Base-by-base conservation (phyloP, 257 asterid species). In the Rhazya stricta region DNA sequence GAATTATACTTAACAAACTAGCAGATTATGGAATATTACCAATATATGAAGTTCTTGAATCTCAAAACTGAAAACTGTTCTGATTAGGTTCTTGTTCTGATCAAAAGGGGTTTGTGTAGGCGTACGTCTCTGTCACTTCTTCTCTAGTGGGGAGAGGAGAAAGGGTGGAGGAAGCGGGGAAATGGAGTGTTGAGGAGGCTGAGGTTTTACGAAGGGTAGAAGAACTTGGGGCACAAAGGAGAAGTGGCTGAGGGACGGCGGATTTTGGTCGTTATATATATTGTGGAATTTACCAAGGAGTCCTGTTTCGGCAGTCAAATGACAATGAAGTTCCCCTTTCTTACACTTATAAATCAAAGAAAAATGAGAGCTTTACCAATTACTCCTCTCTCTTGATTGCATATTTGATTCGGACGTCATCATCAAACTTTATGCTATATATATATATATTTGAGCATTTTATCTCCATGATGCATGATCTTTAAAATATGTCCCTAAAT, bases 211-310 rank as follows among this genome's bases (percentile, higher is more conserved):
- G 25, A 65, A 36, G 71, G 70, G 50, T 66, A 21, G 70, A 66
- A 66, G 70, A 66, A 66, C n/a, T 63, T 63, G 69, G 69, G 71
- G 70, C n/a, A 34, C 4, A 66, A 25, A 30, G 12, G 50, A 37
- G 48, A 66, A 66, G 50, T 66, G 71, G 71, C 50, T 66, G 30
- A 66, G 71, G 43, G 71, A 63, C 69, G 69, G 69, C 69, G 45
- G 71, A 66, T 21, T 36, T 36, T 36, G 50, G 48, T 36, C 25
- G 45, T 9, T 62, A 62, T 34, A 65, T 37, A n/a, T 7, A 66
- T 9, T 36, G 29, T 16, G 8, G 2, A 9, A 66, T 21, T 54
- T 66, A 66, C 48, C 71, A 66, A 19, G 19, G 9, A 16, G 50
- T 43, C 71, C 71, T 41, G 16, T 23, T 34, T 19, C 1, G 12